Base-by-base conservation (phyloP, 2,329 filamentous ascomycete species). In the Colletotrichum orbiculare region DNA sequence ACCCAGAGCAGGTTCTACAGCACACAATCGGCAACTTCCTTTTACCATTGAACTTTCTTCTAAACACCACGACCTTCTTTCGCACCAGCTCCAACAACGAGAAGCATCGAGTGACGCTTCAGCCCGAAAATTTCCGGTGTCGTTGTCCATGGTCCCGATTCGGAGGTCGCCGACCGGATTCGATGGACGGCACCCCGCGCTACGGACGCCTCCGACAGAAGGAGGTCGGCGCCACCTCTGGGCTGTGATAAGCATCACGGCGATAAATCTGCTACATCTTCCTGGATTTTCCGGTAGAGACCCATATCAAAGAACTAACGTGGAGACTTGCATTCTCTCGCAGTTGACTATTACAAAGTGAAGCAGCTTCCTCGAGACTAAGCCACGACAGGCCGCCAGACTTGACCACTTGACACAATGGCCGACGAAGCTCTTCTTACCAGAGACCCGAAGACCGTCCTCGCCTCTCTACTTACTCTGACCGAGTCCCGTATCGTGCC, bases 401-500 rank as follows among this genome's bases (percentile, higher is more conserved):
- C 25, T 25, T 25, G 25, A 25, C 25, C 25, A 25, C 25, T 25
- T 25, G 25, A 9, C 8, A 67, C 34, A 8, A 72, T 73, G 71
- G 47, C 63, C 46, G 52, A 52, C 37, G 52, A 57, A 42, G 43
- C 59, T 38, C 68, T 39, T 17, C 60, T 38, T 42, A 34, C 47
- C 68, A 13, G 58, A 39, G 58, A 65, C 15, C 46, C 57, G 2
- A 63, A 72, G 58, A 66, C 71, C 7, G 62, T 84, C 8, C 73
- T 85, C 11, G 69, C 72, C 5, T 72, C 77, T 6, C 73, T 85
- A 25, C 79, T 85, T 42, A 65, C 69, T 35, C 74, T 77, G 1
- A 79, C 82, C 13, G 83, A 86, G 70, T 47, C 76, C 2, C 70
- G 76, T 43, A 83, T 88, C 49, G 78, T 87, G 42, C 84, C 85